Conservation (phyloP, 139 green algal species). For the Spirogloea muscicola region DNA sequence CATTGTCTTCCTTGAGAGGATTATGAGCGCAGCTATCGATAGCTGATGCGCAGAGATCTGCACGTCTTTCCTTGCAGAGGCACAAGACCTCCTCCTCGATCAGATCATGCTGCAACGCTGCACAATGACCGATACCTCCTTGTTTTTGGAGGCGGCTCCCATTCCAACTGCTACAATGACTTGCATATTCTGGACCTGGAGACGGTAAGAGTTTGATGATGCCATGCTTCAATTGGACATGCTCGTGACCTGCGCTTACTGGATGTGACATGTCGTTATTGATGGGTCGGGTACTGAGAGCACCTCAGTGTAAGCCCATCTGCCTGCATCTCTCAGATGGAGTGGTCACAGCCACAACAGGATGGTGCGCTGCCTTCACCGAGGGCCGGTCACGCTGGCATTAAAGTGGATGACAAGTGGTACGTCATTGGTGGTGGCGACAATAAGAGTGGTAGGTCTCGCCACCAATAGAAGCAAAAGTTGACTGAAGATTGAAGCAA, state of each 20-base stretch:
- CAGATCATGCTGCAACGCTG: constrained; percentile 61
- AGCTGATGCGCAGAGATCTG: too few species aligned
- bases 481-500: too few species aligned
- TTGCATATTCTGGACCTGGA: constrained; percentile 76
- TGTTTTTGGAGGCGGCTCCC: constrained; percentile 75
- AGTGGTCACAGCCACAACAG: constrained; percentile 32
- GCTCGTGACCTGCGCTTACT: too few species aligned
- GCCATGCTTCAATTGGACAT: too few species aligned
- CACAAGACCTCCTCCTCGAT: constrained; percentile 57
- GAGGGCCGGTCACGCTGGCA: constrained; percentile 73
- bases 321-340: not conserved
- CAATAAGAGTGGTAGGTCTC: constrained; percentile 67
- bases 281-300: too few species aligned
- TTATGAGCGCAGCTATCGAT: too few species aligned
- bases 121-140: constrained; percentile 58
- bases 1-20: too few species aligned
- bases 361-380: constrained; percentile 59
- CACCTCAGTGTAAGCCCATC: too few species aligned
- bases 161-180: constrained; percentile 84
- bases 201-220: constrained; percentile 49
- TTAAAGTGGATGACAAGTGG: constrained; percentile 66
- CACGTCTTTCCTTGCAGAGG: constrained; percentile 31
- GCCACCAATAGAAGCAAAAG: too few species aligned
- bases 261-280: too few species aligned
- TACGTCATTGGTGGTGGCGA: constrained; percentile 89